Conservation (phyloP, 2,329 filamentous ascomycete genomes). For the Trichoderma harzianum region DNA sequence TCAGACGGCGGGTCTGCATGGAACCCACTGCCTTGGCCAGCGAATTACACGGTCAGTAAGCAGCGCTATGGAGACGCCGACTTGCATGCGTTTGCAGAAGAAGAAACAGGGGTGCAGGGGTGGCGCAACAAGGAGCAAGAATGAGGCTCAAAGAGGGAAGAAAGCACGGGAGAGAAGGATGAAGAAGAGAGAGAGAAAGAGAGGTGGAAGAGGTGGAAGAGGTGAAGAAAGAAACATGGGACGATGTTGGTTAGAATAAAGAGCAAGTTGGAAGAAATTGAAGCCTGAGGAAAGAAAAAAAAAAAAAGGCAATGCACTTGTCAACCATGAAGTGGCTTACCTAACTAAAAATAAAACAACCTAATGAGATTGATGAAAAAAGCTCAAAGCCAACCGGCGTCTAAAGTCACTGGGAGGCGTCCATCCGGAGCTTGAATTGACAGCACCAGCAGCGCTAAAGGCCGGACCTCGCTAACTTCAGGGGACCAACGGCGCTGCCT, state of each 20-base stretch:
- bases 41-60: not conserved
- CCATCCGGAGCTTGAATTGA: not conserved
- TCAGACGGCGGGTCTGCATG: constrained; percentile 12
- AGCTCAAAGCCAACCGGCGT: not conserved
- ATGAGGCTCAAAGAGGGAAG: not conserved
- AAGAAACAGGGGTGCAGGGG: not conserved
- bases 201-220: not conserved
- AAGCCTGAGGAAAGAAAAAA: not conserved
- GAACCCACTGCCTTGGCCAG: not conserved
- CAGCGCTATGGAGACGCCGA: constrained; percentile 11
- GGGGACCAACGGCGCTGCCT: not conserved
- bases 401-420: not conserved
- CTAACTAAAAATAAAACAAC: not conserved
- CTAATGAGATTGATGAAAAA: not conserved
- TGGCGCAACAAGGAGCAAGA: not conserved
- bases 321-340: not conserved
- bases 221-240: not conserved
- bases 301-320: not conserved
- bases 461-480: not conserved
- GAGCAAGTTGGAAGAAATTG: not conserved
- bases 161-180: not conserved
- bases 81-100: constrained; percentile 16
- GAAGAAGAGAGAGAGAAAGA: not conserved
- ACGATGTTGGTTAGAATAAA: not conserved
- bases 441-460: not conserved